These are phyloP conservation scores for Plasmodium vinckei DNA, from an alignment of 169 alveolate genomes.

Conservation along the genomic window DNA sequence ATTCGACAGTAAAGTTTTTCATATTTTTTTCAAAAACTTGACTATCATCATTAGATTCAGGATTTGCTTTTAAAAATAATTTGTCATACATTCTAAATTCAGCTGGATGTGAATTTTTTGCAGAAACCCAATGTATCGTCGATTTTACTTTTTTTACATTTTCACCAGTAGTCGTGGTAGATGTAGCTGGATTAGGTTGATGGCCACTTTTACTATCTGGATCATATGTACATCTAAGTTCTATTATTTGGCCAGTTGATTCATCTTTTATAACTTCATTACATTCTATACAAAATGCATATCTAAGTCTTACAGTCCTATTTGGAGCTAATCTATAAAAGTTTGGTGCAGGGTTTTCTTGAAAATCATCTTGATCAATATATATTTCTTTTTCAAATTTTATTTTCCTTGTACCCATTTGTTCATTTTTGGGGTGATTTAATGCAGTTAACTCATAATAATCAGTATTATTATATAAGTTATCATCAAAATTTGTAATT, in stretches of 20 bases:
- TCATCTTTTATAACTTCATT: conserved; percentile 81
- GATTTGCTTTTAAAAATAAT: conserved; percentile 87
- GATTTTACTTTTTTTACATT: conserved; percentile 85
- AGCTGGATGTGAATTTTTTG: conserved; percentile 78
- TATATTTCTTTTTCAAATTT: conserved; percentile 82
- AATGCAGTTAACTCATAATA: conserved; percentile 16
- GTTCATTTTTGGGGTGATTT: conserved; percentile 67
- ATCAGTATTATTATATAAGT: background rate
- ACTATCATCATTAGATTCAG: conserved; percentile 72
- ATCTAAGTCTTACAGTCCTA: conserved; percentile 87
- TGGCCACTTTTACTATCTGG: conserved; percentile 85
- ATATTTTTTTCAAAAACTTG: conserved; percentile 7
- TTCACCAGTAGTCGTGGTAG: background rate
- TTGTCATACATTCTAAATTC: conserved; percentile 89
- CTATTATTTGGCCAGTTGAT: conserved; percentile 65
- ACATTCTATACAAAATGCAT: conserved; percentile 89
- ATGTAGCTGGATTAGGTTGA: too few species aligned
- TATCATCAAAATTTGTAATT: conserved; percentile 80
- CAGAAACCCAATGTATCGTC: conserved; percentile 89
- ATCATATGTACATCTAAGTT: conserved; percentile 87
- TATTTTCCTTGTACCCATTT: conserved; percentile 43
- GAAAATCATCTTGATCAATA: conserved; percentile 88
- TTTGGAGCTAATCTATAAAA: conserved; percentile 87
- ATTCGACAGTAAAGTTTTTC: background rate
- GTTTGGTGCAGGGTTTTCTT: conserved; percentile 80